Evolutionary conservation across 2,329 filamentous ascomycete species (phyloP), one percentile per base, ranked within the genome.

Genomic region (Penicillium sp.): DNA sequence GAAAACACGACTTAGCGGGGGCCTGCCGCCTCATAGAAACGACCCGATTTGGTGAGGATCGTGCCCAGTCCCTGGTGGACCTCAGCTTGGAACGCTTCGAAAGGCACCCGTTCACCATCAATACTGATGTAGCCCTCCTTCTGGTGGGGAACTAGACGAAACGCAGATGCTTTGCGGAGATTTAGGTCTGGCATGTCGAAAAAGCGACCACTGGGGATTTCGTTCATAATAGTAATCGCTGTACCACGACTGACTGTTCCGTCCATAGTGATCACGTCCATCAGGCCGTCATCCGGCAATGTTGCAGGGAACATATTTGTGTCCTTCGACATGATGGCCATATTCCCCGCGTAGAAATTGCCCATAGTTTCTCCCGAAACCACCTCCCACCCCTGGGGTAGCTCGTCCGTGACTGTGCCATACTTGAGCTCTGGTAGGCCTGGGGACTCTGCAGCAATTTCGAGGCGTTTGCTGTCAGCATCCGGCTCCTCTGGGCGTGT

Each of bases 331-430:
- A 99, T 93, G 75, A 89, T 96, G 25, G 89, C 86, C 88, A 97
- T 96, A 73, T 97, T 99, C 61, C 94, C 94, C 33, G 88, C 90
- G 76, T 96, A 97, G 73, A 99, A 96, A 69, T 91, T 97, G 47
- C 92, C 92, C 55, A 99, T 79, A 31, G 88, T 90, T 61, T 94
- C 86, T 61, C 89, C 84, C 0, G 89, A 85, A 3, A 89, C 77
- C 21, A 89, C 77, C 60, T 89, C 82, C 92, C 94, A 99, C 45
- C 85, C 88, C 2, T 83, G 78, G 0, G 92, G 93, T 0, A 97
- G 73, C 17, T 88, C 81, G 65, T 96, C 91, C 51, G 86, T 84
- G 58, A 94, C 79, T 0, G 90, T 93, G 49, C 94, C 94, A 68
- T 90, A 96, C 66, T 84, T 83, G 38, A 97, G 78, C 6, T 82